These are phyloP conservation scores for Parachlorella kessleri DNA, from an alignment of 139 green algal genomes.

Conservation along the genomic window DNA sequence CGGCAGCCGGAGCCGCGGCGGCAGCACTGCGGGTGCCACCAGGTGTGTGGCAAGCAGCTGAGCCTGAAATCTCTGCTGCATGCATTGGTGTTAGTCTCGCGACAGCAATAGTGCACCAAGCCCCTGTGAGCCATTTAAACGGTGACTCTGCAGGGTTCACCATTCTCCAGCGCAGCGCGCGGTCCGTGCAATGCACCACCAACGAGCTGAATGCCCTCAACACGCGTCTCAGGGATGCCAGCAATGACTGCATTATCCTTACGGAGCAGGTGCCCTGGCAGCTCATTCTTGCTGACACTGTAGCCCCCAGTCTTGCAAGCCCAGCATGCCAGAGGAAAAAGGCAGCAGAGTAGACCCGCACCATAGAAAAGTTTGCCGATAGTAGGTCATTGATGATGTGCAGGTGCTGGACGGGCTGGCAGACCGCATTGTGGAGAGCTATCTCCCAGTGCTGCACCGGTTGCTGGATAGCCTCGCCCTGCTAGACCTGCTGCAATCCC, in stretches of 20 bases:
- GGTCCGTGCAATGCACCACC: slow-evolving; percentile 58
- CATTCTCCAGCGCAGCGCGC: slow-evolving; percentile 54
- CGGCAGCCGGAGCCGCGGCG: background rate
- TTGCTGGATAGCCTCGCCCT: slow-evolving; percentile 80
- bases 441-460: slow-evolving; percentile 70
- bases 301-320: too few species aligned
- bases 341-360: too few species aligned
- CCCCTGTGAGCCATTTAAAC: too few species aligned
- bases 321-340: too few species aligned
- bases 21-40: too few species aligned
- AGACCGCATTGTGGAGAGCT: slow-evolving; percentile 26
- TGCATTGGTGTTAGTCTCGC: background rate
- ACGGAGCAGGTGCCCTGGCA: slow-evolving; percentile 66
- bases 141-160: slow-evolving; percentile 43
- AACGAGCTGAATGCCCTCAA: slow-evolving; percentile 91
- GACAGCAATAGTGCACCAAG: background rate
- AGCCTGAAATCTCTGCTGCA: background rate
- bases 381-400: too few species aligned
- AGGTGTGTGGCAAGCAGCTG: background rate
- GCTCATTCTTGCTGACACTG: too few species aligned
- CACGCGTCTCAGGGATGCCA: slow-evolving; percentile 71
- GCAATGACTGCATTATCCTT: slow-evolving; percentile 80
- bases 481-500: slow-evolving; percentile 80
- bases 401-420: slow-evolving; percentile 69
- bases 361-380: too few species aligned